A percentile compares a stretch with the other conserved stretches of the same genome.
Conservation (phyloP, 257 asterid species). For the Echium plantagineum region DNA sequence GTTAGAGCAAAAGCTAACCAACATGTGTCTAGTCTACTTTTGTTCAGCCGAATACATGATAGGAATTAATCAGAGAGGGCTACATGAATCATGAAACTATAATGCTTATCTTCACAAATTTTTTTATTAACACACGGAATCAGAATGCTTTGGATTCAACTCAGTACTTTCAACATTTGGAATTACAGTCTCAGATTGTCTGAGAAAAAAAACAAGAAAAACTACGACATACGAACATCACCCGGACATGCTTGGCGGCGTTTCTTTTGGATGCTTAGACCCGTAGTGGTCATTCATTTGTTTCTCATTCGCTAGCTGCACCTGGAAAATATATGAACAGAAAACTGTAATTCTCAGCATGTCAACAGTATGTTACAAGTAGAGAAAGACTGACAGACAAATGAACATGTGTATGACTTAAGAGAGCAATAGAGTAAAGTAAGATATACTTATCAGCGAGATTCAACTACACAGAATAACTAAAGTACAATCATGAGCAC, state of each 20-base stretch:
- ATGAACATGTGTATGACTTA: background rate
- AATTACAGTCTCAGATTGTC: constrained; percentile 17
- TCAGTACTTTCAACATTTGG: constrained; percentile 6
- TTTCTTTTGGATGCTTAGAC: constrained; percentile 93
- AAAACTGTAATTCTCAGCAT: background rate
- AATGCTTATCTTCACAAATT: background rate
- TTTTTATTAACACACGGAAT: constrained; percentile 16
- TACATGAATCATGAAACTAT: background rate
- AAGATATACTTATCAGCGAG: background rate
- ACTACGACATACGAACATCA: constrained; percentile 19
- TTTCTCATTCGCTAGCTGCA: constrained; percentile 74
- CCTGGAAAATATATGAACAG: constrained; percentile 25
- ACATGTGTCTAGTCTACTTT: too few relatives aligned
- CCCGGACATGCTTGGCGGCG: constrained; percentile 65
- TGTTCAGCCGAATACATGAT: too few relatives aligned
- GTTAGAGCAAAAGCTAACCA: too few relatives aligned
- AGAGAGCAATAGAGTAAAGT: background rate
- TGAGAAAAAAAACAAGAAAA: constrained; percentile 5
- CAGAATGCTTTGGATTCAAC: constrained; percentile 15
- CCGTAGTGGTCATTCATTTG: constrained; percentile 79
- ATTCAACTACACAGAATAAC: background rate
- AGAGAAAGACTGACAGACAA: background rate
- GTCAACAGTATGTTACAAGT: too few relatives aligned
- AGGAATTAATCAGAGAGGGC: background rate
- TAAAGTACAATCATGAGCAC: too few relatives aligned